Conservation (phyloP, 352 stramenopile genomes). For the Phytophthora macrochlamydospora region DNA sequence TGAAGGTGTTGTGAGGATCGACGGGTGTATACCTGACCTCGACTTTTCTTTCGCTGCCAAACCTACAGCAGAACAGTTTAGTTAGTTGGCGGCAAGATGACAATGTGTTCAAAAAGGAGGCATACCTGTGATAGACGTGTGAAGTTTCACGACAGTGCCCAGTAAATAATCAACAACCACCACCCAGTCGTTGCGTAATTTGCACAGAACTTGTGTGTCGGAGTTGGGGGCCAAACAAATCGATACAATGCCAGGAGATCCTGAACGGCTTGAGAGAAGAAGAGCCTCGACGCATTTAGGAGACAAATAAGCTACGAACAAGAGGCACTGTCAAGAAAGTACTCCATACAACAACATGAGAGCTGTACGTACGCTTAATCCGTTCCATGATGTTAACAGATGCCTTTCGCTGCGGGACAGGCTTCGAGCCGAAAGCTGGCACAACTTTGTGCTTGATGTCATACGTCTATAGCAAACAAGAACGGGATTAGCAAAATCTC, state of each 20-base stretch:
- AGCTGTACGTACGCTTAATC: conserved; percentile 50
- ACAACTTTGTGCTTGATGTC: conserved; percentile 68
- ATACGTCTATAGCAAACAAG: conserved; percentile 45
- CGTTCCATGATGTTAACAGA: conserved; percentile 48
- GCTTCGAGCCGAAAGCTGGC: conserved; percentile 68
- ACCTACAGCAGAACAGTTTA: conserved; percentile 7
- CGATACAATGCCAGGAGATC: conserved; percentile 46
- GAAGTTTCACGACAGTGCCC: conserved; percentile 51
- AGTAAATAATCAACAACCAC: conserved; percentile 54
- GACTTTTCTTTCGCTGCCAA: conserved; percentile 19
- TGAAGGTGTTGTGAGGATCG: conserved; percentile 31
- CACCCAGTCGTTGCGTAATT: conserved; percentile 79
- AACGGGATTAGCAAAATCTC: background rate
- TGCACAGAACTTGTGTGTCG: conserved; percentile 53
- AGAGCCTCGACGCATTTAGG: conserved; percentile 30
- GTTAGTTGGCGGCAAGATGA: background rate
- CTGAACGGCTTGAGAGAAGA: conserved; percentile 31
- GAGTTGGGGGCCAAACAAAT: conserved; percentile 43
- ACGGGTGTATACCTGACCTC: conserved; percentile 31
- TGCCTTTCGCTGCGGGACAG: conserved; percentile 54
- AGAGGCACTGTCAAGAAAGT: background rate
- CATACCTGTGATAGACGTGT: conserved; percentile 60
- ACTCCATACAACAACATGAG: background rate
- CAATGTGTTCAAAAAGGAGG: no score
- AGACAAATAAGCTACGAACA: conserved; percentile 33